Evolutionary conservation across 768 basidiomycete genomes (phyloP), one percentile per base, ranked within the genome.

Genomic region (Boletus pseudopeckii): DNA sequence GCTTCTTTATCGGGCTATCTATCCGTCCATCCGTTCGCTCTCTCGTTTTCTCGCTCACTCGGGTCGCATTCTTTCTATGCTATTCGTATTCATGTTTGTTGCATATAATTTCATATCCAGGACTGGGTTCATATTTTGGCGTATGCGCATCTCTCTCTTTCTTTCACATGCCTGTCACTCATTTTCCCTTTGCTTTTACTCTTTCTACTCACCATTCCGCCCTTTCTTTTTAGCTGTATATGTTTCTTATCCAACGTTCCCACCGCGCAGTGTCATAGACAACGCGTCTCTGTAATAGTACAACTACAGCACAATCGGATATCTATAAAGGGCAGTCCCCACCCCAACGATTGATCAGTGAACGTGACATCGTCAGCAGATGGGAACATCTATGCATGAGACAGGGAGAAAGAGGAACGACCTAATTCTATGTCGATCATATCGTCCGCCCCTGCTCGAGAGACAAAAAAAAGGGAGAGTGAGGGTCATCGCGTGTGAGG

Each of bases 381-480:
- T 30, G 17, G 42, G 17, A 32, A 8, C 18, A 24, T 59, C 63
- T 60, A 65, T 22, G 30, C 37, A 41, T 22, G 40, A 41, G 28
- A 28, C 28, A 28, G 28, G 6, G 26, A 15, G 22, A 24, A 34
- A 37, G 14, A 33, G 51, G 20, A 38, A 39, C 2, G 17, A 24
- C 22, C 52, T 37, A 38, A 33, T 45, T 66, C 66, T 55, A 68
- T 64, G 53, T 26, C 39, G 54, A 44, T 60, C 54, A 45, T 52
- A 59, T 52, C 28, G 56, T 59, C 59, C 66, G 34, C 34, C 48
- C 52, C 47, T 63, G 32, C 10, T 43, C 17, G 5, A 49, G 45
- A 33, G 20, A 46, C 20, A 48, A 33, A 40, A 45, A 50, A 32
- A 45, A 39, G 24, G 26, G 32, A 45, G 49, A 44, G 33, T 11